phyloP scores from a whole-genome alignment of 495 filamentous ascomycete species.

The Tuber melanosporum region DNA sequence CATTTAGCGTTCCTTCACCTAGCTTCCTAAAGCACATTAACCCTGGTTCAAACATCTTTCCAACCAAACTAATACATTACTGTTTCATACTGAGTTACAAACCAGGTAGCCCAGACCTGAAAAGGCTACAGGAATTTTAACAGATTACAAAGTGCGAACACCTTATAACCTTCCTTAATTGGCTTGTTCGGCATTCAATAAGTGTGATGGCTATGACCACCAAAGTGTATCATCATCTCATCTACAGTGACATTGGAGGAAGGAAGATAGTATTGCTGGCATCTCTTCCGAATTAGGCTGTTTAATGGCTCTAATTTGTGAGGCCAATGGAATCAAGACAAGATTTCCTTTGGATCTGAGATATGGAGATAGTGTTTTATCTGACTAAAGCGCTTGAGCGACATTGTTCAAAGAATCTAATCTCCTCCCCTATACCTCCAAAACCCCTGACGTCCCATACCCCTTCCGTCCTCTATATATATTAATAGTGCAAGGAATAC shows the following conservation, averaged over 20 bases:
- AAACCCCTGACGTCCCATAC: neutral
- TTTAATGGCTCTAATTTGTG: no score
- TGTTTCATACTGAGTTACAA: no score
- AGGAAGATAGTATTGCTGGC: conserved; percentile 2
- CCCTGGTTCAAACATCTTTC: no score
- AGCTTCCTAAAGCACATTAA: no score
- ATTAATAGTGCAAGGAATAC: neutral
- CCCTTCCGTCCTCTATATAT: neutral
- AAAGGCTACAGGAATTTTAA: no score
- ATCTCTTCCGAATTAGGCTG: no score
- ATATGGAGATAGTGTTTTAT: conserved; percentile 21
- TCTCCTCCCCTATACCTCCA: neutral
- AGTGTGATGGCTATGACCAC: neutral
- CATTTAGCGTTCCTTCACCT: no score
- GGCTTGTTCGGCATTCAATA: conserved; percentile 17
- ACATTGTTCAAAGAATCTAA: neutral
- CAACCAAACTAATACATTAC: no score
- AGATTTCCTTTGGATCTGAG: neutral
- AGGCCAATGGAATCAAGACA: neutral
- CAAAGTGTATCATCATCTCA: conserved; percentile 16
- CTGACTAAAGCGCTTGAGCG: conserved; percentile 9
- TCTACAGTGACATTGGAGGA: conserved; percentile 7
- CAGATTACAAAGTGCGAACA: neutral
- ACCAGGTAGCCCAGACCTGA: no score
- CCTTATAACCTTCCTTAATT: conserved; percentile 18